Evolutionary conservation across 495 filamentous ascomycete genomes (phyloP).

Genomic region (Tuber brumale): DNA sequence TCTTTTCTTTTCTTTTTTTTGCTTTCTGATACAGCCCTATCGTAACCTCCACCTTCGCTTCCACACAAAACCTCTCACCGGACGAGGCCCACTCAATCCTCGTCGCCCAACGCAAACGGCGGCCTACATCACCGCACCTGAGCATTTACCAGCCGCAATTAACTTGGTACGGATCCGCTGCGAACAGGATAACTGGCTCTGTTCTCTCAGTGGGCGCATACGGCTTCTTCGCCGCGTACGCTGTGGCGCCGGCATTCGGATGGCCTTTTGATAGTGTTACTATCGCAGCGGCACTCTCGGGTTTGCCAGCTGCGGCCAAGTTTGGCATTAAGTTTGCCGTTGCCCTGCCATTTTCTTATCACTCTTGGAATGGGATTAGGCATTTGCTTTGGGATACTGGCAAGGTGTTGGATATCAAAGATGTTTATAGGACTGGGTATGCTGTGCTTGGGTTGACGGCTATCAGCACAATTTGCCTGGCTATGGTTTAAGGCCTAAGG

Average conservation of each 20-base stretch:
- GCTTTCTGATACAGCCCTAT: not conserved
- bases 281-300: slow-evolving; percentile 66
- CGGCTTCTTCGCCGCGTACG: slow-evolving; percentile 72
- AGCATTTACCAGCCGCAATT: slow-evolving; percentile 80
- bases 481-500: not conserved
- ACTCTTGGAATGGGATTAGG: slow-evolving; percentile 74
- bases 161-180: slow-evolving; percentile 66
- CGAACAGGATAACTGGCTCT: slow-evolving; percentile 76
- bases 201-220: slow-evolving; percentile 68
- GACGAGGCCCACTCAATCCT: slow-evolving; percentile 63
- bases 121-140: slow-evolving; percentile 76
- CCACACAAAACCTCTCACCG: slow-evolving; percentile 24
- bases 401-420: slow-evolving; percentile 57
- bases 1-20: not conserved
- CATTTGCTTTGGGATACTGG: slow-evolving; percentile 81
- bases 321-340: slow-evolving; percentile 59
- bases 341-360: slow-evolving; percentile 79
- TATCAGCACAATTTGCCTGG: slow-evolving; percentile 49
- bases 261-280: slow-evolving; percentile 75
- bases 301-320: slow-evolving; percentile 62
- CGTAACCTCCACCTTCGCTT: slow-evolving; percentile 6
- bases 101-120: slow-evolving; percentile 68
- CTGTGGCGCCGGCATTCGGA: slow-evolving; percentile 68
- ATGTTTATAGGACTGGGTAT: slow-evolving; percentile 69
- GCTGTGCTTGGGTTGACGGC: slow-evolving; percentile 62